phyloP scores from a whole-genome alignment of 148 eudicot species.

The Chenopodium berlandieri region DNA sequence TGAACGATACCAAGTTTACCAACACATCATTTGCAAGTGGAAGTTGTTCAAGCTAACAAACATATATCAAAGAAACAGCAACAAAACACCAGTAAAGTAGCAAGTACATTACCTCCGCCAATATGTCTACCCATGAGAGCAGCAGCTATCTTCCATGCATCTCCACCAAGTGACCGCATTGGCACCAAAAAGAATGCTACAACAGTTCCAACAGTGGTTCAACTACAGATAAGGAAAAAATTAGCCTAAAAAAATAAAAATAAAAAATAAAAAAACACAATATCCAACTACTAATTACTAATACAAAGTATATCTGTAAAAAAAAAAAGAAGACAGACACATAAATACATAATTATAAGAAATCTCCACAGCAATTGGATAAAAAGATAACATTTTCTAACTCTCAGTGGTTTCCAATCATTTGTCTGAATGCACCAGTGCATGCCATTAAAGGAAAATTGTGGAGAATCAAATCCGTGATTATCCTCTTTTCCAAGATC shows the following conservation, averaged over 20 bases:
- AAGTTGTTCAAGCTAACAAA: neutral
- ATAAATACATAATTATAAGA: neutral
- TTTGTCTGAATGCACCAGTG: neutral
- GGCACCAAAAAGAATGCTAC: constrained; percentile 84
- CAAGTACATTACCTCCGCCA: constrained; percentile 76
- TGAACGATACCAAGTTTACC: neutral
- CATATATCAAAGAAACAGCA: neutral
- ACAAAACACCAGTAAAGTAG: constrained; percentile 13
- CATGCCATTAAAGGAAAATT: neutral
- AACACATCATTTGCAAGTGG: neutral
- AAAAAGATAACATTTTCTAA: neutral
- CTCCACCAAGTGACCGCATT: constrained; percentile 81
- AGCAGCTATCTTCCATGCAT: constrained; percentile 96
- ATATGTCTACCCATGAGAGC: constrained; percentile 98
- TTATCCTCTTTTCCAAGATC: neutral
- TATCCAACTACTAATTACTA: neutral
- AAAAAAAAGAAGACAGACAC: neutral
- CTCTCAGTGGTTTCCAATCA: too few species aligned
- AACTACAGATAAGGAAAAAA: constrained; percentile 40
- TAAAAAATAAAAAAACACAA: neutral
- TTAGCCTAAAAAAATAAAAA: constrained; percentile 12
- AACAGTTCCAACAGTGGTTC: constrained; percentile 79
- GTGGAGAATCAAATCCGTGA: neutral
- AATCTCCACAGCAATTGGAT: neutral
- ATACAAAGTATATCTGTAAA: neutral